These are phyloP conservation scores for Polychytrium aggregatum DNA, from an alignment of 192 early-diverging fungal species.

Conservation along the genomic window DNA sequence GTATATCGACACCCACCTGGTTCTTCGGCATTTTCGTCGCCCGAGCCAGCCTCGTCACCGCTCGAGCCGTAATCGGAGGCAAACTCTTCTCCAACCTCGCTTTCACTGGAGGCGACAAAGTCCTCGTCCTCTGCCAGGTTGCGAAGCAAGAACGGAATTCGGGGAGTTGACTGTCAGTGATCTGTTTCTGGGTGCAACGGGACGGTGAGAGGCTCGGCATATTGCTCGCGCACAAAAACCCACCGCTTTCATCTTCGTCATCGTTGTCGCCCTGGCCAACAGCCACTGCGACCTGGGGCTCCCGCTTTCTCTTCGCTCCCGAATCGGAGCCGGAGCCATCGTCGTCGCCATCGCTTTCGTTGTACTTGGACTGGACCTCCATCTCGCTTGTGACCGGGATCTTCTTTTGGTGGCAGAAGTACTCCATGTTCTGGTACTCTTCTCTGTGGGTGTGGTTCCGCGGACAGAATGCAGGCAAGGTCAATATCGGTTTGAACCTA, in stretches of 20 bases:
- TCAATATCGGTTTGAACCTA: constrained; percentile 1
- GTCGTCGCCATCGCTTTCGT: constrained; percentile 36
- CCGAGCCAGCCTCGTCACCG: constrained; percentile 20
- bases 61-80: constrained; percentile 19
- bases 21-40: constrained; percentile 7
- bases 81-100: constrained; percentile 35
- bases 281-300: too few species aligned
- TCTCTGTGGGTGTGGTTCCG: constrained; percentile 51
- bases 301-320: too few species aligned
- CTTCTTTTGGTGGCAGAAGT: constrained; percentile 71
- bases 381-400: constrained; percentile 62
- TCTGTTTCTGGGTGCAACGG: too few species aligned
- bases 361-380: constrained; percentile 17
- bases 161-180: too few species aligned
- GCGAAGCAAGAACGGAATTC: too few species aligned
- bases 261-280: constrained; percentile 14
- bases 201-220: too few species aligned
- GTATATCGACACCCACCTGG: constrained; percentile 7
- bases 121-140: constrained; percentile 70
- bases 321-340: constrained; percentile 15
- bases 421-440: constrained; percentile 72
- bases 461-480: constrained; percentile 3
- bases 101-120: constrained; percentile 52
- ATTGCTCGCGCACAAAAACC: too few species aligned
- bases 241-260: constrained; percentile 25